phyloP scores from a whole-genome alignment of 345 rosid species.

The Hibiscus mutabilis region DNA sequence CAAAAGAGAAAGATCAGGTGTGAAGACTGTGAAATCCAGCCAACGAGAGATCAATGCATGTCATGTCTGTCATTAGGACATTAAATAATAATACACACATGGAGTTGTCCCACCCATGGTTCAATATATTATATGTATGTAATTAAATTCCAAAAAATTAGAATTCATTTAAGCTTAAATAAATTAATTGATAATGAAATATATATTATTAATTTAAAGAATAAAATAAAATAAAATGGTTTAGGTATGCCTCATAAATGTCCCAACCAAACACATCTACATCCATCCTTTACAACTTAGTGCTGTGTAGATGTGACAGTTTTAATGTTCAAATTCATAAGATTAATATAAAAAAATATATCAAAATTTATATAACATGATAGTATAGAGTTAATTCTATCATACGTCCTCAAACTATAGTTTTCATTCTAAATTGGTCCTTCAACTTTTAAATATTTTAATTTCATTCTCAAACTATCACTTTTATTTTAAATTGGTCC shows the following conservation, averaged over 20 bases:
- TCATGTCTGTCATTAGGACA: slow-evolving; percentile 12
- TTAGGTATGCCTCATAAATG: slow-evolving; percentile 1
- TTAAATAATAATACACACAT: slow-evolving; percentile 17
- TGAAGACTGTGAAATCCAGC: slow-evolving; percentile 12
- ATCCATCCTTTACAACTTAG: not conserved
- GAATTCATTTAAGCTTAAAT: not conserved
- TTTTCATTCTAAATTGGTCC: no score
- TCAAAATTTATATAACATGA: not conserved
- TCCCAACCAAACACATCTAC: not conserved
- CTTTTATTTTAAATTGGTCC: no score
- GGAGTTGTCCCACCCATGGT: slow-evolving; percentile 13
- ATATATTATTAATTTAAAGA: not conserved
- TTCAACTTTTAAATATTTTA: no score
- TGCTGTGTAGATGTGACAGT: not conserved
- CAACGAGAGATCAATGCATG: not conserved
- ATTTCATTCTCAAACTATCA: no score
- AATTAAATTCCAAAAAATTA: not conserved
- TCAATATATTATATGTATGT: not conserved
- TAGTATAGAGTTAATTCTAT: no score
- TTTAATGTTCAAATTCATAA: not conserved
- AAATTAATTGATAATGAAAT: not conserved
- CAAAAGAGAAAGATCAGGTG: not conserved
- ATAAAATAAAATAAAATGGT: not conserved
- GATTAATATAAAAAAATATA: no score
- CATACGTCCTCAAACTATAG: no score